phyloP scores from a whole-genome alignment of 176 grass and related monocot genomes.

The Bromus sterilis region DNA sequence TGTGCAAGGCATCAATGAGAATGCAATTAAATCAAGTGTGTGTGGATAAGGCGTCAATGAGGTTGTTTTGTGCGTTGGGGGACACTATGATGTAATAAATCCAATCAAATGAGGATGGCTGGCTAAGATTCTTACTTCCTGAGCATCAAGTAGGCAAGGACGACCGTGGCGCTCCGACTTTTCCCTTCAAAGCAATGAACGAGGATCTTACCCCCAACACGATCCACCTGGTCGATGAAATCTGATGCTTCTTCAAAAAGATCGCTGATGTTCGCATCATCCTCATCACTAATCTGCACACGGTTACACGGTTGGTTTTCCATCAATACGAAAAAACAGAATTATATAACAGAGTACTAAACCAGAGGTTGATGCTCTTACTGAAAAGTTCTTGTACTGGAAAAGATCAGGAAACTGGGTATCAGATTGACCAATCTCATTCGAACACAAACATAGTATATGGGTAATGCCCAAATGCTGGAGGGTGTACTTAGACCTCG shows the following conservation, averaged over 20 bases:
- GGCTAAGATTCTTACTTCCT: constrained; percentile 54
- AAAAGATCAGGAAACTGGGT: constrained; percentile 91
- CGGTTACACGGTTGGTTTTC: not conserved
- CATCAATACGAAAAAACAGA: not conserved
- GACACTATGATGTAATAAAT: not conserved
- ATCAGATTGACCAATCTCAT: constrained; percentile 99
- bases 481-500: constrained; percentile 87
- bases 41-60: not conserved
- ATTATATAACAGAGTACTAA: constrained; percentile 5
- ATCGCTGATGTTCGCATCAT: constrained; percentile 81
- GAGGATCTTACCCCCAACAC: constrained; percentile 63
- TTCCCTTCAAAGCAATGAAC: constrained; percentile 98
- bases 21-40: too few species aligned
- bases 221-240: constrained; percentile 55
- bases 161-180: constrained; percentile 84
- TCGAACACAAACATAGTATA: constrained; percentile 95
- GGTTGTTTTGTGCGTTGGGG: not conserved
- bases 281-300: constrained; percentile 83
- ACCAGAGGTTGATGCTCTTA: constrained; percentile 39
- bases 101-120: not conserved
- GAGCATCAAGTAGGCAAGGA: constrained; percentile 81
- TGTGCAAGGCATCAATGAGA: too few species aligned
- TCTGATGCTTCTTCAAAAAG: constrained; percentile 82
- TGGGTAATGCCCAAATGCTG: constrained; percentile 88
- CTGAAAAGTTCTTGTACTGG: constrained; percentile 94